phyloP scores from a whole-genome alignment of 2,329 filamentous ascomycete genomes.

The Colletotrichum brevisporum region DNA sequence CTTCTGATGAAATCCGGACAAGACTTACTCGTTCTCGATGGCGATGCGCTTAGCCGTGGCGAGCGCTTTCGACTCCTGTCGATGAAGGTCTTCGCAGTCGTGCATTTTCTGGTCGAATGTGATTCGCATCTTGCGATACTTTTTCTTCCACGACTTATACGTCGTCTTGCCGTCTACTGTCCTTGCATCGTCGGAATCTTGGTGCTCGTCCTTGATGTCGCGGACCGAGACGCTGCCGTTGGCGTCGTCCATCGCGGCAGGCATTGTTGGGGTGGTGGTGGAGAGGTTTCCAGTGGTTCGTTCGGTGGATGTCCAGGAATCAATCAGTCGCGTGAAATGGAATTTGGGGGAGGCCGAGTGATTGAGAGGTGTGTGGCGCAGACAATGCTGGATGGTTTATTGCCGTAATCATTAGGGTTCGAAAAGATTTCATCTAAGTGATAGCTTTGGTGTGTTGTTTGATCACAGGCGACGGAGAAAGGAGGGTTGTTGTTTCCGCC shows the following conservation, averaged over 20 bases:
- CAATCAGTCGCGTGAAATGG: constrained; percentile 19
- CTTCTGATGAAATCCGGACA: constrained; percentile 39
- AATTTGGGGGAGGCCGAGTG: neutral
- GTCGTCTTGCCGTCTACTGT: constrained; percentile 63
- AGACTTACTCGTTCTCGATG: constrained; percentile 91
- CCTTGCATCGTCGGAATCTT: constrained; percentile 49
- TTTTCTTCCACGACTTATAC: constrained; percentile 86
- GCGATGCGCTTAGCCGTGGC: constrained; percentile 86
- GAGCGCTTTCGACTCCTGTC: constrained; percentile 84
- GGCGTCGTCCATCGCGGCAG: constrained; percentile 49
- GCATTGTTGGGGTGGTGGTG: constrained; percentile 15
- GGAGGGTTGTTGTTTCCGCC: constrained; percentile 28
- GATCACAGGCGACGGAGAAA: constrained; percentile 1
- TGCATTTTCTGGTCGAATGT: constrained; percentile 84
- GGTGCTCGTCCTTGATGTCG: constrained; percentile 60
- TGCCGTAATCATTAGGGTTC: constrained; percentile 8
- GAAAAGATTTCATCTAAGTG: constrained; percentile 11
- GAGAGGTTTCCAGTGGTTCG: constrained; percentile 10
- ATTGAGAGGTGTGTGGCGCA: neutral
- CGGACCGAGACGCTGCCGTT: constrained; percentile 44
- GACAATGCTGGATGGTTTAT: neutral
- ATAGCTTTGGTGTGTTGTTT: constrained; percentile 27
- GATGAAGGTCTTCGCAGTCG: constrained; percentile 86
- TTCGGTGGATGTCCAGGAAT: neutral
- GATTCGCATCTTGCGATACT: constrained; percentile 92